Conservation (phyloP, 257 asterid species). For the Scutellaria baicalensis region DNA sequence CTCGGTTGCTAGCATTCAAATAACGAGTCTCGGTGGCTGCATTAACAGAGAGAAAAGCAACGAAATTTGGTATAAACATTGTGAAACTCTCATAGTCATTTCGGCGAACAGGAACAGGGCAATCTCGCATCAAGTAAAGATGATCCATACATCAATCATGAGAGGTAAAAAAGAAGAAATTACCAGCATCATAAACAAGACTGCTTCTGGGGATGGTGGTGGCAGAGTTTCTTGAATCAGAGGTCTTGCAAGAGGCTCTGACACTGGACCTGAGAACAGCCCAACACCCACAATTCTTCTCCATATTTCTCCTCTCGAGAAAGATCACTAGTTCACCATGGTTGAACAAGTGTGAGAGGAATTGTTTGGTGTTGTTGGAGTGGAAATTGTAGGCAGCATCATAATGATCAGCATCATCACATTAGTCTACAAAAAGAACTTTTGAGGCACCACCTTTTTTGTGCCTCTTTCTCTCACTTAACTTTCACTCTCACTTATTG, state of each 20-base stretch:
- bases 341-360: slow-evolving; percentile 19
- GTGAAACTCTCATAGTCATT: neutral
- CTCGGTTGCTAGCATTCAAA: slow-evolving; percentile 79
- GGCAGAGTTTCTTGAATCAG: slow-evolving; percentile 51
- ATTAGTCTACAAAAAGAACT: slow-evolving; percentile 72
- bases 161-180: neutral
- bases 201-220: slow-evolving; percentile 63
- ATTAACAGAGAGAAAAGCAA: slow-evolving; percentile 14
- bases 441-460: slow-evolving; percentile 45
- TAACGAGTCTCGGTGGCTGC: slow-evolving; percentile 76
- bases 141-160: neutral
- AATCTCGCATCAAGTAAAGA: neutral
- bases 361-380: neutral
- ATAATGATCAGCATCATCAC: slow-evolving; percentile 60
- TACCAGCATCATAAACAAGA: slow-evolving; percentile 93
- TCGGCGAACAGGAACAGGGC: neutral
- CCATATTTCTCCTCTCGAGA: slow-evolving; percentile 32
- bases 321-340: slow-evolving; percentile 28
- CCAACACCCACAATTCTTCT: slow-evolving; percentile 82
- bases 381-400: slow-evolving; percentile 34
- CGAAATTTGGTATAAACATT: no score
- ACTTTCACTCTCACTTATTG: slow-evolving; percentile 9
- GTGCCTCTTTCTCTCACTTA: slow-evolving; percentile 10
- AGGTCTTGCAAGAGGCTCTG: slow-evolving; percentile 38
- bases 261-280: slow-evolving; percentile 51